phyloP scores from a whole-genome alignment of 495 filamentous ascomycete species.

The Bryoglossum gracile region DNA sequence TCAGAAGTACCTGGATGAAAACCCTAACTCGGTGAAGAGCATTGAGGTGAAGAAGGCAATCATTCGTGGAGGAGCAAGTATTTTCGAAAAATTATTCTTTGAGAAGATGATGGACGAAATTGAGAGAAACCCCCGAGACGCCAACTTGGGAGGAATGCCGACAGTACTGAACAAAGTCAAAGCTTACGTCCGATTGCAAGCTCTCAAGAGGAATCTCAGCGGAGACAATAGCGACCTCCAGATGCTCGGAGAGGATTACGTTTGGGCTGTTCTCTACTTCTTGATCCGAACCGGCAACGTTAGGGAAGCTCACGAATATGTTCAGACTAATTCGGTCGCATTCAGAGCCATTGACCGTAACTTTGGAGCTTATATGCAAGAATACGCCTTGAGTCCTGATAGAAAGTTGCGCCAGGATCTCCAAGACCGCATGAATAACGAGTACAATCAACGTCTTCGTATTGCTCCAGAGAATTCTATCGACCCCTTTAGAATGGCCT shows the following conservation, averaged over 20 bases:
- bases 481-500: slow-evolving; percentile 93
- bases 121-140: slow-evolving; percentile 75
- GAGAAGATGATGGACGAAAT: slow-evolving; percentile 66
- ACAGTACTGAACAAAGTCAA: slow-evolving; percentile 83
- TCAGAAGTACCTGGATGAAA: slow-evolving; percentile 62
- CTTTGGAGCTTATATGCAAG: slow-evolving; percentile 81
- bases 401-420: slow-evolving; percentile 66
- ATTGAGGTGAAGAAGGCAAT: slow-evolving; percentile 64
- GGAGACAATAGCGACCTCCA: slow-evolving; percentile 68
- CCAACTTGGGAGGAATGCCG: slow-evolving; percentile 82
- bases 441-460: slow-evolving; percentile 76
- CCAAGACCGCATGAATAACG: slow-evolving; percentile 77
- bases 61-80: slow-evolving; percentile 65
- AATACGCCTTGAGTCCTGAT: slow-evolving; percentile 63
- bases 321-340: slow-evolving; percentile 62
- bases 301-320: slow-evolving; percentile 77
- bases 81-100: slow-evolving; percentile 68
- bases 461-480: slow-evolving; percentile 80
- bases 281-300: slow-evolving; percentile 81
- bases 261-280: slow-evolving; percentile 92
- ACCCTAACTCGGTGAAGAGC: slow-evolving; percentile 50
- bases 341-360: slow-evolving; percentile 87
- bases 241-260: slow-evolving; percentile 67
- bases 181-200: slow-evolving; percentile 76
- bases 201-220: slow-evolving; percentile 68